Conservation (phyloP, 768 basidiomycete genomes). For the Lactarius trivialis region DNA sequence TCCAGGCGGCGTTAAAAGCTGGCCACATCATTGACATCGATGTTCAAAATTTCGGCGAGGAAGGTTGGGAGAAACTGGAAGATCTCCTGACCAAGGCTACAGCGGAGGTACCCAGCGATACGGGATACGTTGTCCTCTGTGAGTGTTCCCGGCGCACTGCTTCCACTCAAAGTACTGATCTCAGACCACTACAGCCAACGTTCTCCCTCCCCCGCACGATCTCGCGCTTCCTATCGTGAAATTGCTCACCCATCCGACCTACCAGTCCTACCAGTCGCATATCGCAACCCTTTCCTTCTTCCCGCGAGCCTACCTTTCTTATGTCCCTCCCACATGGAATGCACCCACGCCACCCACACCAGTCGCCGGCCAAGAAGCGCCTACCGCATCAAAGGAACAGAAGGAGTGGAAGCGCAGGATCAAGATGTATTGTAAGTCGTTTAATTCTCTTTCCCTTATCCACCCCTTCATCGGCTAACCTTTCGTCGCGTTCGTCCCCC, state of each 20-base stretch:
- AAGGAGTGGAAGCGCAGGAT: slow-evolving; percentile 61
- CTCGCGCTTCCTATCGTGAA: slow-evolving; percentile 67
- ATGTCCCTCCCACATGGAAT: slow-evolving; percentile 71
- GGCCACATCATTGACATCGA: slow-evolving; percentile 67
- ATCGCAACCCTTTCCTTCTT: slow-evolving; percentile 68
- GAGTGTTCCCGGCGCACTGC: slow-evolving; percentile 1
- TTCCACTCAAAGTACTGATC: background rate
- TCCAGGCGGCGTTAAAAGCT: slow-evolving; percentile 60
- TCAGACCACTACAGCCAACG: slow-evolving; percentile 50
- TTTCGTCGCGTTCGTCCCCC: slow-evolving; percentile 3
- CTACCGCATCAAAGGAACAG: slow-evolving; percentile 37
- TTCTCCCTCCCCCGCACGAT: slow-evolving; percentile 74
- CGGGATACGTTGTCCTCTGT: slow-evolving; percentile 63
- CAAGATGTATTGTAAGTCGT: slow-evolving; percentile 76
- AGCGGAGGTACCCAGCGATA: slow-evolving; percentile 27
- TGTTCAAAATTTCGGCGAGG: slow-evolving; percentile 47
- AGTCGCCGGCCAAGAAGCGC: slow-evolving; percentile 31
- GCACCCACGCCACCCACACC: slow-evolving; percentile 46
- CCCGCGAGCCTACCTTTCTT: slow-evolving; percentile 65
- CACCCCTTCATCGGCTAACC: slow-evolving; percentile 6
- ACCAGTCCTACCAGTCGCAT: slow-evolving; percentile 65
- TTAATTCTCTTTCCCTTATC: background rate
- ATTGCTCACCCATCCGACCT: slow-evolving; percentile 71
- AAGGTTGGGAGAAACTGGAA: slow-evolving; percentile 59
- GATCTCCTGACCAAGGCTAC: slow-evolving; percentile 64